These are phyloP conservation scores for Metroxylon sagu DNA, from an alignment of 176 grass and related monocot genomes.

Conservation along the genomic window DNA sequence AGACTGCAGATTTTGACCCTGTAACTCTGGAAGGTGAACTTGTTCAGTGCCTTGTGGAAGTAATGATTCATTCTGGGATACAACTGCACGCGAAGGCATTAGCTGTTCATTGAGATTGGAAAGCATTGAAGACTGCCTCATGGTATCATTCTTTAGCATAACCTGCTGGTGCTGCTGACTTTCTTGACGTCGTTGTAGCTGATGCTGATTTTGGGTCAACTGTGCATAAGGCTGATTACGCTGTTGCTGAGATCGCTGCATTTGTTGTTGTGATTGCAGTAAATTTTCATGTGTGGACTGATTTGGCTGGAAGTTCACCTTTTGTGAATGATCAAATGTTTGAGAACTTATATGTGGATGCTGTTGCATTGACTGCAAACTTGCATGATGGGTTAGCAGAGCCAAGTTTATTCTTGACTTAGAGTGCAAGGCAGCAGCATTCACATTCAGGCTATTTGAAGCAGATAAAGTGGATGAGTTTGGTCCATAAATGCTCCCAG, in stretches of 20 bases:
- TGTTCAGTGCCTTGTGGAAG: conserved; percentile 51
- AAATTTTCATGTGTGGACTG: conserved; percentile 54
- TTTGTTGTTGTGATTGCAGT: conserved; percentile 44
- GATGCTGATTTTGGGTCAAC: conserved; percentile 58
- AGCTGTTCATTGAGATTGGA: conserved; percentile 53
- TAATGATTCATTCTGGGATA: conserved; percentile 48
- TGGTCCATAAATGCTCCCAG: conserved; percentile 55
- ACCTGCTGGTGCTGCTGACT: conserved; percentile 47
- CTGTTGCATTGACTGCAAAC: conserved; percentile 60
- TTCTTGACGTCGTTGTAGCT: conserved; percentile 52
- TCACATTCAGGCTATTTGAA: conserved; percentile 46
- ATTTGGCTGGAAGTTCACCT: conserved; percentile 58
- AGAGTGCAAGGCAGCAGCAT: conserved; percentile 51
- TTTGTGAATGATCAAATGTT: conserved; percentile 67
- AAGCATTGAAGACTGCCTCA: conserved; percentile 44
- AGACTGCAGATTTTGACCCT: conserved; percentile 57
- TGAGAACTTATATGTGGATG: conserved; percentile 66
- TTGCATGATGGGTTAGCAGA: conserved; percentile 50
- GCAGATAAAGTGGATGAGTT: conserved; percentile 58
- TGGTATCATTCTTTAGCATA: conserved; percentile 41
- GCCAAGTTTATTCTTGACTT: conserved; percentile 59
- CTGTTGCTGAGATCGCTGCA: conserved; percentile 64
- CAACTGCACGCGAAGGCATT: conserved; percentile 41
- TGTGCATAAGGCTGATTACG: conserved; percentile 41
- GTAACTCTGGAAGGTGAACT: conserved; percentile 37